phyloP scores from a whole-genome alignment of 257 asterid genomes.

The Anisodus tanguticus region DNA sequence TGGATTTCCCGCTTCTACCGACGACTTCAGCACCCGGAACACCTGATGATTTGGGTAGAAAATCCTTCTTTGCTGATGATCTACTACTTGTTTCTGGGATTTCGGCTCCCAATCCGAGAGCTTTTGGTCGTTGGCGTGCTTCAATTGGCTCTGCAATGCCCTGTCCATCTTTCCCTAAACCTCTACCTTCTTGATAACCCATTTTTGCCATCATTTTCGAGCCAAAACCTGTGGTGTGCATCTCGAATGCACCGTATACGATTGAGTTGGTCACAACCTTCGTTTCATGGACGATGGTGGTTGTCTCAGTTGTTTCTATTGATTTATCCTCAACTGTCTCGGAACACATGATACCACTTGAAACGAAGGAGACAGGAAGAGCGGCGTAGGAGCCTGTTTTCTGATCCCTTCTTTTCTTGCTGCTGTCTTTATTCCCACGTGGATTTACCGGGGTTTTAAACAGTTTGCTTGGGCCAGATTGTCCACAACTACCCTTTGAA shows the following conservation, averaged over 20 bases:
- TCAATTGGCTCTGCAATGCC: constrained; percentile 80
- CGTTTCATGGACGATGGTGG: constrained; percentile 39
- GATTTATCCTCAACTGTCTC: constrained; percentile 48
- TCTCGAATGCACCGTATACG: constrained; percentile 74
- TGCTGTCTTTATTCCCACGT: constrained; percentile 43
- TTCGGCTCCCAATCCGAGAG: constrained; percentile 94
- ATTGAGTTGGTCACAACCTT: constrained; percentile 43
- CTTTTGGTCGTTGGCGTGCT: constrained; percentile 81
- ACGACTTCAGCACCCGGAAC: constrained; percentile 32
- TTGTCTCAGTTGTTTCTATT: constrained; percentile 43
- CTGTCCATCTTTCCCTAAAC: constrained; percentile 87
- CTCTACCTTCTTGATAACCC: constrained; percentile 86
- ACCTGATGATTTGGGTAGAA: constrained; percentile 34
- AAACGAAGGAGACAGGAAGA: constrained; percentile 82
- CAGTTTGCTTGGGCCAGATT: constrained; percentile 45
- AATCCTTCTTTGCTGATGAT: constrained; percentile 30
- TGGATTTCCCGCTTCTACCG: constrained; percentile 41
- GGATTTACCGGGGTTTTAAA: constrained; percentile 39
- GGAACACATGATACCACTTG: constrained; percentile 69
- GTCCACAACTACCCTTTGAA: constrained; percentile 41
- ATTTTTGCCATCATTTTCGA: constrained; percentile 97
- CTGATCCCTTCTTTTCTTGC: constrained; percentile 45
- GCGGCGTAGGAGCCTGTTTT: constrained; percentile 68
- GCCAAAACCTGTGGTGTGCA: constrained; percentile 97
- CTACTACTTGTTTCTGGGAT: constrained; percentile 55